Conservation (phyloP, 2,329 filamentous ascomycete genomes). For the Davidsoniella australis region DNA sequence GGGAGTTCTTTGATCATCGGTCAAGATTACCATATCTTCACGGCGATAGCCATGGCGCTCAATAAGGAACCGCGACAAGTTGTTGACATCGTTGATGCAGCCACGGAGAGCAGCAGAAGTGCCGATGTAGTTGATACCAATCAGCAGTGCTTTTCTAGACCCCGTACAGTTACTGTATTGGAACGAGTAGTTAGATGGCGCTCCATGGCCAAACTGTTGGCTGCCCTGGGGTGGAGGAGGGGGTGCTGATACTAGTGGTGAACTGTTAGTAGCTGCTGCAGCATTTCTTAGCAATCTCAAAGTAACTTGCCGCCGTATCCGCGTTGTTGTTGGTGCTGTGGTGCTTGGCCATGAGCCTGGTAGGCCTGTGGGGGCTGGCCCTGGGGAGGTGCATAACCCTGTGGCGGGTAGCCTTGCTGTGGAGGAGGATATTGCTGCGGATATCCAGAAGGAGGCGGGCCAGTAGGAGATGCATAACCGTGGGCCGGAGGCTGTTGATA, state of each 20-base stretch:
- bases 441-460: neutral
- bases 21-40: conserved; percentile 41
- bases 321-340: conserved; percentile 11
- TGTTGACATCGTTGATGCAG: conserved; percentile 44
- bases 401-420: conserved; percentile 2
- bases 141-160: conserved; percentile 44
- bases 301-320: conserved; percentile 10
- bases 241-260: conserved; percentile 22
- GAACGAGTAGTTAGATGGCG: conserved; percentile 65
- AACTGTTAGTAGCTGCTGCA: neutral
- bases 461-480: neutral
- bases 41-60: conserved; percentile 36
- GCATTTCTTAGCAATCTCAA: no score
- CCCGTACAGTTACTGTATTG: conserved; percentile 88
- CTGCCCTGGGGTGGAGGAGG: conserved; percentile 48
- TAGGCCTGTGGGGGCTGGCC: conserved; percentile 1
- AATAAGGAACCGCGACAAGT: conserved; percentile 39
- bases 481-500: conserved; percentile 4
- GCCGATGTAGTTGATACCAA: conserved; percentile 45
- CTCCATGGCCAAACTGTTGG: conserved; percentile 63
- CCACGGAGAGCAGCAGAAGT: conserved; percentile 38
- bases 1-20: conserved; percentile 38
- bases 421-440: neutral
- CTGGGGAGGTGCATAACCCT: conserved; percentile 1
- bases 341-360: conserved; percentile 3